These are phyloP conservation scores for Penicillium sp. DNA, from an alignment of 2,329 filamentous ascomycete species.

Conservation along the genomic window DNA sequence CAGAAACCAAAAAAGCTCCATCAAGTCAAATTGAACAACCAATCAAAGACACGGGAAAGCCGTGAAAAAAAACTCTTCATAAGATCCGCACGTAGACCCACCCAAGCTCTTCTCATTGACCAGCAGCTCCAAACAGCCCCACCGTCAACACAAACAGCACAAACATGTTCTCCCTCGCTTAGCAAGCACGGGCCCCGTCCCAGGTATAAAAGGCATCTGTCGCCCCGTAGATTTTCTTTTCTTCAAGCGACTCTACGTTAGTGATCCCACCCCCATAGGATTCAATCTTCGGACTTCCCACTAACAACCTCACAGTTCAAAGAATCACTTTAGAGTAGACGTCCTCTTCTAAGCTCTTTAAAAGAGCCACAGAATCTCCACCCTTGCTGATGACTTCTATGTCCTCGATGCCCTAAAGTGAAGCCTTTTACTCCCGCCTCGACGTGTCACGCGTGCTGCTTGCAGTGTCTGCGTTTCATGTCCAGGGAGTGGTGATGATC, in stretches of 20 bases:
- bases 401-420: conserved; percentile 90
- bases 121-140: not conserved
- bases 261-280: conserved; percentile 29
- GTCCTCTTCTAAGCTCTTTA: conserved; percentile 88
- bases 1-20: not conserved
- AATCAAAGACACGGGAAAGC: not conserved
- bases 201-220: conserved; percentile 29
- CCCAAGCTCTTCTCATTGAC: not conserved
- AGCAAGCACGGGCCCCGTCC: conserved; percentile 16
- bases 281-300: conserved; percentile 12
- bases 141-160: conserved; percentile 11
- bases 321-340: conserved; percentile 99
- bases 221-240: conserved; percentile 30
- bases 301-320: conserved; percentile 46
- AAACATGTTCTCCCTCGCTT: conserved; percentile 29
- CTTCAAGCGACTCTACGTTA: conserved; percentile 47
- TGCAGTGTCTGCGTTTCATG: conserved; percentile 42
- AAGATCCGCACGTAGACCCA: not conserved
- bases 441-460: conserved; percentile 37
- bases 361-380: conserved; percentile 88
- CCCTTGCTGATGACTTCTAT: conserved; percentile 87
- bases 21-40: not conserved
- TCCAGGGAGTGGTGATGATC: conserved; percentile 95
- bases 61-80: not conserved
- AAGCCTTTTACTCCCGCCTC: conserved; percentile 61